Evolutionary conservation across 2,329 filamentous ascomycete species (phyloP).

Genomic region (Capronia epimyces): DNA sequence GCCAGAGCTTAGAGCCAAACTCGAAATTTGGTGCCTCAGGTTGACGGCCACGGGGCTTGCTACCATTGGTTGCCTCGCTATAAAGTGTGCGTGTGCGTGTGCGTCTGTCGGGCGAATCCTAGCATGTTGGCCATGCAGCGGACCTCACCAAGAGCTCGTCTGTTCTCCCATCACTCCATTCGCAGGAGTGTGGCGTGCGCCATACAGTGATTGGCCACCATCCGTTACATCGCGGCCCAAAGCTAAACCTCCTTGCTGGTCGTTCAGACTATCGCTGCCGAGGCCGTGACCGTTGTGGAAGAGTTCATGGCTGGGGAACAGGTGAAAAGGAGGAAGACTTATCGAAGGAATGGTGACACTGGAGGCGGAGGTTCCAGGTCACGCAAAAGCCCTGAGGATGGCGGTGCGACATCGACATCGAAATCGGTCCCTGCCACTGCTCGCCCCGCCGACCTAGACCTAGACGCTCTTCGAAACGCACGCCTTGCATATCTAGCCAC

Average conservation of each 20-base stretch:
- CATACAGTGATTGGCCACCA: conserved; percentile 18
- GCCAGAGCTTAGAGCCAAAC: too few relatives aligned
- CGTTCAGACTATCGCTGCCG: conserved; percentile 4
- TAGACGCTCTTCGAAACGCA: conserved; percentile 26
- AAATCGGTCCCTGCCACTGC: conserved; percentile 14
- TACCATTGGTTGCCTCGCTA: conserved; percentile 19
- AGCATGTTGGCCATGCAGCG: conserved; percentile 6
- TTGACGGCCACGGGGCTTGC: conserved; percentile 16
- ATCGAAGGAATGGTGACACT: conserved; percentile 15
- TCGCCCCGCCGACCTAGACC: conserved; percentile 23
- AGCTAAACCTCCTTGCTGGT: conserved; percentile 9
- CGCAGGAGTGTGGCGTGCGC: conserved; percentile 3
- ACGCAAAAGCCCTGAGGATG: conserved; percentile 14
- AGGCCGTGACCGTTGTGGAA: not conserved
- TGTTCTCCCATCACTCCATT: conserved; percentile 7
- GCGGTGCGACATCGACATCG: conserved; percentile 3
- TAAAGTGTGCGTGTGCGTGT: too few relatives aligned
- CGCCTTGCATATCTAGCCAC: conserved; percentile 26
- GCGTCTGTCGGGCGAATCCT: conserved; percentile 1
- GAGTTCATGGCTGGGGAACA: conserved; percentile 16
- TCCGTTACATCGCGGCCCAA: conserved; percentile 13
- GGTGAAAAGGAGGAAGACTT: conserved; percentile 16
- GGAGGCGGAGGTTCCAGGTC: conserved; percentile 12
- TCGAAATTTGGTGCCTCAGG: conserved; percentile 8
- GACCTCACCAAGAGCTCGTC: conserved; percentile 1